These are phyloP conservation scores for Teratosphaeria pseudoeucalypti DNA, from an alignment of 2,329 filamentous ascomycete species.

Conservation along the genomic window DNA sequence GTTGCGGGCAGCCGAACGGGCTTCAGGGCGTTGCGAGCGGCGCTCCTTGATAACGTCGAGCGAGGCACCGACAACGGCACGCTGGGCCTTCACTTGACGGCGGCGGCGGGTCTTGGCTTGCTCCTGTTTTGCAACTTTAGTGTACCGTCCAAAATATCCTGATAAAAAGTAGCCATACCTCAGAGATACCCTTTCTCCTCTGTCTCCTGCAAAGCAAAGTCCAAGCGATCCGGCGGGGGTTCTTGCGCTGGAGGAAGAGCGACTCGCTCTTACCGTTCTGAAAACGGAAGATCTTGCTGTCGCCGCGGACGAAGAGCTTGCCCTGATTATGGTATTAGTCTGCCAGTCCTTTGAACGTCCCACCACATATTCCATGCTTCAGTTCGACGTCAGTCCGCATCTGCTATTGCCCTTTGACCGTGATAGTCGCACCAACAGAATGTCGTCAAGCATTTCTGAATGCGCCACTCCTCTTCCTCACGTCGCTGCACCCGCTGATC, in stretches of 20 bases:
- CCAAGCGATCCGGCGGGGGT: conserved; percentile 98
- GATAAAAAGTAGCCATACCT: conserved; percentile 52
- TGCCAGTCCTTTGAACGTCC: background rate
- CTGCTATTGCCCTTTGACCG: background rate
- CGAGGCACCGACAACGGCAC: conserved; percentile 96
- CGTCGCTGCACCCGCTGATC: background rate
- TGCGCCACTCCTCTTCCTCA: background rate
- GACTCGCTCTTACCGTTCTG: conserved; percentile 99
- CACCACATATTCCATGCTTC: background rate
- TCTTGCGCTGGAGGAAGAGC: conserved; percentile 99
- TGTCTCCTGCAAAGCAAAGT: conserved; percentile 95
- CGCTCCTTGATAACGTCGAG: conserved; percentile 99
- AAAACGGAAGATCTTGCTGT: conserved; percentile 99
- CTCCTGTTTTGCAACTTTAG: conserved; percentile 54
- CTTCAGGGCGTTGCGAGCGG: conserved; percentile 87
- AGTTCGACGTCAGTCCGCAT: background rate
- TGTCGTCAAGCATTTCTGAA: background rate
- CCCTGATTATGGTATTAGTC: conserved; percentile 49
- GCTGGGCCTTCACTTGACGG: conserved; percentile 96
- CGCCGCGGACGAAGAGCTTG: conserved; percentile 98
- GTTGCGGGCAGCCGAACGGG: conserved; percentile 78
- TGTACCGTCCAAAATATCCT: background rate
- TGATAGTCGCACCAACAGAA: background rate
- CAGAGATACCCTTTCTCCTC: conserved; percentile 99
- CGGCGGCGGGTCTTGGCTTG: conserved; percentile 99